Conservation (phyloP, 106 monocot species). For the Acorus gramineus region DNA sequence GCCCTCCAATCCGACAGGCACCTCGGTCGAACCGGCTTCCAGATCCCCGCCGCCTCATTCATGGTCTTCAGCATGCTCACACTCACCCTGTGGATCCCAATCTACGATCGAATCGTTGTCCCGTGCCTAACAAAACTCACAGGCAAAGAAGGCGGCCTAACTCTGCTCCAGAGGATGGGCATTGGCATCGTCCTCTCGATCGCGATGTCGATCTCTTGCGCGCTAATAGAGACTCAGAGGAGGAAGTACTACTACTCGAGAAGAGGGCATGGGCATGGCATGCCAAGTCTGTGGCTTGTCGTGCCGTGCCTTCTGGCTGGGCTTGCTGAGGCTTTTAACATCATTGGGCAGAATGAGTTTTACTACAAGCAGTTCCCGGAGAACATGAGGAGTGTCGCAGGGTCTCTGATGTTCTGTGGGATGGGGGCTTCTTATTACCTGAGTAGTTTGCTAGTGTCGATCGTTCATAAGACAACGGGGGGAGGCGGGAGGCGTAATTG, state of each 20-base stretch:
- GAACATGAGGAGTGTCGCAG: constrained; percentile 61
- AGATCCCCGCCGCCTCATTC: constrained; percentile 53
- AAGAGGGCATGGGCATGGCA: neutral
- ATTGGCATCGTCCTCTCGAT: constrained; percentile 36
- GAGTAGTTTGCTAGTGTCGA: constrained; percentile 29
- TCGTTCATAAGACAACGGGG: constrained; percentile 17
- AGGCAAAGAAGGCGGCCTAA: constrained; percentile 18
- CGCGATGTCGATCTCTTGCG: constrained; percentile 13
- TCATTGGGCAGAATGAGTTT: constrained; percentile 43
- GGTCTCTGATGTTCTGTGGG: constrained; percentile 18
- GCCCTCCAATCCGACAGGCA: constrained; percentile 50
- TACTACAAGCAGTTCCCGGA: constrained; percentile 72
- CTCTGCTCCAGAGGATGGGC: constrained; percentile 53
- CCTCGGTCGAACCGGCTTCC: constrained; percentile 15
- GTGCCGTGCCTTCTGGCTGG: constrained; percentile 32
- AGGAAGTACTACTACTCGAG: constrained; percentile 7
- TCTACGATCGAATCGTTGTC: constrained; percentile 43
- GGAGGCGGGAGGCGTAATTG: constrained; percentile 18
- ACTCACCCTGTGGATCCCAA: constrained; percentile 48
- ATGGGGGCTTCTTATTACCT: constrained; percentile 23
- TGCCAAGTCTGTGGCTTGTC: constrained; percentile 45
- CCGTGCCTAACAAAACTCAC: constrained; percentile 20
- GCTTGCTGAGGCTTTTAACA: constrained; percentile 39
- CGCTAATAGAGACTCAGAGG: constrained; percentile 19
- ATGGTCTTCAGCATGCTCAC: constrained; percentile 47